phyloP scores from a whole-genome alignment of 345 rosid genomes.

The Anacardium occidentale region DNA sequence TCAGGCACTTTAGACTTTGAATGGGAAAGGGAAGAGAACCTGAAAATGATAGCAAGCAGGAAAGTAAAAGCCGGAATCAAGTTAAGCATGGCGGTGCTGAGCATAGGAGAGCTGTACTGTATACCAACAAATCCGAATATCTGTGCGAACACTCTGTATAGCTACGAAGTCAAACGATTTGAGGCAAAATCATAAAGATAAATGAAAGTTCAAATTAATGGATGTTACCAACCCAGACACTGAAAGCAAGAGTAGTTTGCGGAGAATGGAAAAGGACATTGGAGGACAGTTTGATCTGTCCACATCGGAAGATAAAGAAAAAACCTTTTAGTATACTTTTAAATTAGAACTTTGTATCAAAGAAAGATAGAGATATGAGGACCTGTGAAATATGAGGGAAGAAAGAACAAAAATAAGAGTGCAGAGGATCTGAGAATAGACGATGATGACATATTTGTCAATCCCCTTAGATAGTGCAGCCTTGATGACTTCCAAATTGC shows the following conservation, averaged over 20 bases:
- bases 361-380: not conserved
- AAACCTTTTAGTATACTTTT: not conserved
- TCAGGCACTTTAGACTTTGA: too few species aligned
- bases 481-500: slow-evolving; percentile 33
- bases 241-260: slow-evolving; percentile 42
- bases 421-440: slow-evolving; percentile 42
- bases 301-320: not conserved
- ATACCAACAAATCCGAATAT: slow-evolving; percentile 50
- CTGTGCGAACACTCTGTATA: slow-evolving; percentile 29
- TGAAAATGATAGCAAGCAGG: slow-evolving; percentile 51
- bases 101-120: slow-evolving; percentile 53
- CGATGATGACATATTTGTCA: slow-evolving; percentile 43
- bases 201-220: too few species aligned
- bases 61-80: slow-evolving; percentile 61
- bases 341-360: too few species aligned
- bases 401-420: slow-evolving; percentile 43
- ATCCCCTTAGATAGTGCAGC: slow-evolving; percentile 46
- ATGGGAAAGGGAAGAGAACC: slow-evolving; percentile 30
- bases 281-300: slow-evolving; percentile 35
- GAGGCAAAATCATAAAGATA: not conserved
- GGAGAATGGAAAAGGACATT: slow-evolving; percentile 29
- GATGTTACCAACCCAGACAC: slow-evolving; percentile 35
- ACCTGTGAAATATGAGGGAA: slow-evolving; percentile 47
- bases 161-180: not conserved
- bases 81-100: slow-evolving; percentile 58